Base-by-base conservation (phyloP, 2,329 filamentous ascomycete species). In the Ascochyta viciae-villosae region DNA sequence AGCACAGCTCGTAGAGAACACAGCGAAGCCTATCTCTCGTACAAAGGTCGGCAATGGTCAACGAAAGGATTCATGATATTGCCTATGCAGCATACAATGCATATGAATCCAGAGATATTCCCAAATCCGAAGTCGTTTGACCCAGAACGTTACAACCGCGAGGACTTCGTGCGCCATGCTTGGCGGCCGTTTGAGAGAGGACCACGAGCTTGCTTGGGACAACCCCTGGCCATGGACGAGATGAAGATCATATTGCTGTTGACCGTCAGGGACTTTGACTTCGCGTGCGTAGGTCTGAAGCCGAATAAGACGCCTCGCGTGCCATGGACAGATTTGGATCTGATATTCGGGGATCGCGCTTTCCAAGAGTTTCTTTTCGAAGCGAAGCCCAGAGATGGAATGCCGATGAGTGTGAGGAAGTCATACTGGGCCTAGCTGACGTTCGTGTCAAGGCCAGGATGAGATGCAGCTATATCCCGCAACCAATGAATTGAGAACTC, bases 181-280 rank as follows among this genome's bases (percentile, higher is more conserved):
- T 87, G 78, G 77, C 78, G 83, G 8, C 77, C 82, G 0, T 87
- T 87, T 66, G 82, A 83, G 61, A 76, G 80, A 51, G 85, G 85
- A 0, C 76, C 79, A 2, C 70, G 85, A 12, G 82, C 81, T 47
- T 88, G 85, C 62, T 79, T 86, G n/a, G 84, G 83, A 1, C 82
- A 85, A 66, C 81, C 83, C 59, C 74, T 86, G 40, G 84, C 80
- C 0, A 78, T 81, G 70, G 72, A 83, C 15, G 84, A 87, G 69
- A 64, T 82, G 22, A 80, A 80, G 58, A 73, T 82, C 55, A 75
- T 82, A 6, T 68, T 86, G 26, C 79, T 80, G 3, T 78, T 83
- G 66, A 80, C 80, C 0, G 65, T 81, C 12, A 66, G 82, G 44
- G 78, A 80, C 16, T 83, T 85, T 43, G 81, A 85, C 33, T 78